Evolutionary conservation across 176 grass and related monocot species (phyloP), one percentile per base, ranked within the genome.

Genomic region (Themeda triandra): DNA sequence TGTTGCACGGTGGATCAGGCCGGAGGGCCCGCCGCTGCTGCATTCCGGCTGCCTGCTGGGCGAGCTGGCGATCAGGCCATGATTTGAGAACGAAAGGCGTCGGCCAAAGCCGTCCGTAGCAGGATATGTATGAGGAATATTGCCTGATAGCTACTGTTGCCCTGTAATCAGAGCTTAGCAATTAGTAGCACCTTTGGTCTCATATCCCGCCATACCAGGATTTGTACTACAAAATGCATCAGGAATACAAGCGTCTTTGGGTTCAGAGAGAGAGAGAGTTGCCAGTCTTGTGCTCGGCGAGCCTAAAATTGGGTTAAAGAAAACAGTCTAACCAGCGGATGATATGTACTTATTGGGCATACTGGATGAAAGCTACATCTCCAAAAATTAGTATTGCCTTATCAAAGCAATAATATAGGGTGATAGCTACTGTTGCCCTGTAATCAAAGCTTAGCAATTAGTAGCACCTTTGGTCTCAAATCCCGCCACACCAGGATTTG

Each of bases 1-100:
- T 25, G 75, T 74, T 48, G 81, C 87, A 84, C 75, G 81, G 49
- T 73, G 75, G 75, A 74, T 63, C 75, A 80, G 46, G 33, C 60
- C 24, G 8, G 64, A 0, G 11, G 63, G 42, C 25, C 25, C 45
- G 42, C 36, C 68, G 19, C 27, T 23, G 30, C 79, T 36, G 71
- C 70, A 41, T 82, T 68, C 23, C 28, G 5, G 8, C 6, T 10
- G 21, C 63, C 21, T 6, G 19, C 10, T 45, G 21, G 63, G 41
- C 73, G 58, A 82, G 79, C 72, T 80, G 40, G 53, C 73, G 39
- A 65, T 77, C 80, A 48, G 48, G 14, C 41, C 73, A 65, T 27
- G 28, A 77, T 69, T 69, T 46, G 10, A 4, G 46, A 67, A 25
- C 21, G 18, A 73, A 86, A 63, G 60, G 36, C 24, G n/a, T 11